These are phyloP conservation scores for Diversispora epigaea DNA, from an alignment of 192 early-diverging fungal species.

Conservation along the genomic window DNA sequence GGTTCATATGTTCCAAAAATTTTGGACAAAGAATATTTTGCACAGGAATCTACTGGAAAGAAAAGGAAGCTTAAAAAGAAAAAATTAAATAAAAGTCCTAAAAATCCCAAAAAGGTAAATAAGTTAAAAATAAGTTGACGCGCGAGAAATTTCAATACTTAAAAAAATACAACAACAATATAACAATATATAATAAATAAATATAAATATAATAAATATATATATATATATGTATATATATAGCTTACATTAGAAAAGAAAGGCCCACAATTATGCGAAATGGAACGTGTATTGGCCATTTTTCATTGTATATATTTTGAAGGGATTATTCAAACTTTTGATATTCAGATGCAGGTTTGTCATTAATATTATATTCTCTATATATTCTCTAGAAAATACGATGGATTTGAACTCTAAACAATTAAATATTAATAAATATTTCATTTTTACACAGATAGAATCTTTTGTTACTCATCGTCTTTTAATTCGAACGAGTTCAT, in stretches of 20 bases:
- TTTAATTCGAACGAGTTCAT: not conserved
- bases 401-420: not conserved
- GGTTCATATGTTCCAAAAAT: slow-evolving; percentile 8
- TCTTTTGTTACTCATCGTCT: not conserved
- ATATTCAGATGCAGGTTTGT: not conserved
- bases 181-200: not conserved
- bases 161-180: no score
- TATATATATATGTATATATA: not conserved
- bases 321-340: not conserved
- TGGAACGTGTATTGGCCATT: slow-evolving; percentile 1
- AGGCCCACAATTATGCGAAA: slow-evolving; percentile 1
- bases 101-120: not conserved
- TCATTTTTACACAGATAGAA: not conserved
- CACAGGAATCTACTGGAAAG: not conserved
- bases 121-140: no score
- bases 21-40: not conserved
- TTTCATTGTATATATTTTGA: not conserved
- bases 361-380: no score
- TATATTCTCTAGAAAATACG: not conserved
- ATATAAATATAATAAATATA: not conserved
- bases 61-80: not conserved
- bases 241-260: not conserved
- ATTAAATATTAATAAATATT: not conserved
- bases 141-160: not conserved
- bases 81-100: not conserved